Percentiles rank a stretch among this genome's conserved stretches.
Conservation (phyloP, 2,329 filamentous ascomycete species). For the Cordyceps pruinosa region DNA sequence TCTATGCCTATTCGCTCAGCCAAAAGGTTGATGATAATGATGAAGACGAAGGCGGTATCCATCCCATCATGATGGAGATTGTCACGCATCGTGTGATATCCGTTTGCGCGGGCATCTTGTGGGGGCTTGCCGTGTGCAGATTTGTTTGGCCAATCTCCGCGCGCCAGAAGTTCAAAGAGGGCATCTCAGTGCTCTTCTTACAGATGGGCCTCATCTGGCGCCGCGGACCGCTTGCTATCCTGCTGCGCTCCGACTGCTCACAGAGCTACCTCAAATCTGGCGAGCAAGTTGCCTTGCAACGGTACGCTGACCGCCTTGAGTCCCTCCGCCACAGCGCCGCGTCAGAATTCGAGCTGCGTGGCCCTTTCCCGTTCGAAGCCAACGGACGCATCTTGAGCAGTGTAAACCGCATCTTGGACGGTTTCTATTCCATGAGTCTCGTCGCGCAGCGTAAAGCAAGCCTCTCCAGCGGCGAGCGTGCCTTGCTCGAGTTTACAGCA, state of each 20-base stretch:
- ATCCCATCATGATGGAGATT: slow-evolving; percentile 77
- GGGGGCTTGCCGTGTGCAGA: slow-evolving; percentile 80
- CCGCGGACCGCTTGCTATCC: slow-evolving; percentile 72
- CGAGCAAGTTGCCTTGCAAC: slow-evolving; percentile 78
- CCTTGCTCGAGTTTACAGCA: slow-evolving; percentile 67
- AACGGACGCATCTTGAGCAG: slow-evolving; percentile 65
- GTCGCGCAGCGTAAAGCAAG: slow-evolving; percentile 71
- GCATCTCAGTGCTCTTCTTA: slow-evolving; percentile 75
- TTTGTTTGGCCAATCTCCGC: slow-evolving; percentile 86
- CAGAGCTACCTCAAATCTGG: slow-evolving; percentile 69
- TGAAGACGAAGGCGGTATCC: slow-evolving; percentile 72
- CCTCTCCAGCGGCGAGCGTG: slow-evolving; percentile 68
- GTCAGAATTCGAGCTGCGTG: slow-evolving; percentile 74
- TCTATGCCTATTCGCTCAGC: slow-evolving; percentile 83
- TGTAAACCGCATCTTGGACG: slow-evolving; percentile 74
- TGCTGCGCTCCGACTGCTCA: slow-evolving; percentile 51
- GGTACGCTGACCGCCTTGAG: slow-evolving; percentile 64
- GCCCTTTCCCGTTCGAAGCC: slow-evolving; percentile 67
- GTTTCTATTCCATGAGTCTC: slow-evolving; percentile 88
- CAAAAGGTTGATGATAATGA: slow-evolving; percentile 67
- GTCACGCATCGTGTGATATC: slow-evolving; percentile 75
- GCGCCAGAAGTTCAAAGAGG: slow-evolving; percentile 74
- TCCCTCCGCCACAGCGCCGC: slow-evolving; percentile 60
- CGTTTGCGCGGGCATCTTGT: slow-evolving; percentile 74
- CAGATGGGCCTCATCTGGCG: slow-evolving; percentile 93